Base-by-base conservation (phyloP, 140 eudicot genomes). In the Anethum foeniculum region DNA sequence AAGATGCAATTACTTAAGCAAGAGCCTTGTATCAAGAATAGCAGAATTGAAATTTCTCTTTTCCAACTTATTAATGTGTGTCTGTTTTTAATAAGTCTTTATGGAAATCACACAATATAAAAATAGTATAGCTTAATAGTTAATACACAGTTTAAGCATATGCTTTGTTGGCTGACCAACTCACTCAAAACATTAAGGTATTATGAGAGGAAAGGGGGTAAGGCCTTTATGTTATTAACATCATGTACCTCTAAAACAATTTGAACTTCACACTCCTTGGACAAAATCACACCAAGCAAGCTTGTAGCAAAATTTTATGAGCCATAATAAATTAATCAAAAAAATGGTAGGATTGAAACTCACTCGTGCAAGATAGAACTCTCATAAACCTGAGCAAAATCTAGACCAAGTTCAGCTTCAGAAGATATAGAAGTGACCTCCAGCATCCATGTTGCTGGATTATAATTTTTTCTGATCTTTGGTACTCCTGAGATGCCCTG, bases 381-480 rank as follows among this genome's bases (percentile, higher is more conserved):
- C 77, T 79, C 81, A 81, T 86, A 94, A 76, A 89, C 82, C 75
- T 89, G 81, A 7, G 87, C 90, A 83, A 94, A 94, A 84, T 94
- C 97, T 74, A 92, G 25, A 76, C 93, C 93, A 58, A 92, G 91
- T 73, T 89, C 90, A 47, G 88, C 87, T 89, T 94, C 98, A 51
- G 90, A 76, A 23, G 98, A 90, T 64, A 90, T 25, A 2, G 96
- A 92, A 80, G 91, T 87, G 56, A 90, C 93, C 80, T 94, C 98
- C 81, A 94, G 77, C 90, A 92, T 92, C 98, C 98, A 94, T 68
- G 98, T 90, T 71, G 98, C 97, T 38, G 98, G 98, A 81, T 92
- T 94, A 72, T 83, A 89, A 80, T 91, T 89, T 81, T 82, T 84
- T 87, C 4, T 89, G 27, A 90, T 90, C 86, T 88, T 90, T 44